Conservation (phyloP, 345 rosid species). For the Aquilaria malaccensis region DNA sequence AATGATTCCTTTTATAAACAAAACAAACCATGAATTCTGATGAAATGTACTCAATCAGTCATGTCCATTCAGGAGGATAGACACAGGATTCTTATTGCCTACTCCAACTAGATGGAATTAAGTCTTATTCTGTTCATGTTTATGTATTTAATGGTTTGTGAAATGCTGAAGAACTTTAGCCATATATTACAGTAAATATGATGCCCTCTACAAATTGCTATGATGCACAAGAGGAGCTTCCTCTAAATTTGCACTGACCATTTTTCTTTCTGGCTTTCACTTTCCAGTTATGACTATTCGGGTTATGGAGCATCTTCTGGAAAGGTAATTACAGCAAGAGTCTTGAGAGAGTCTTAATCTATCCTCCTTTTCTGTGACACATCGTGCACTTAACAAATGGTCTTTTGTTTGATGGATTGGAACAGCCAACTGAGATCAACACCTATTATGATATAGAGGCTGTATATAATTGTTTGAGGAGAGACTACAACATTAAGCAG, state of each 20-base stretch:
- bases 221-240: background rate
- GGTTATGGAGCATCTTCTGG: conserved; percentile 99
- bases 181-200: conserved; percentile 2
- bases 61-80: too few relatives aligned
- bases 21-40: too few relatives aligned
- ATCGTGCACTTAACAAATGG: conserved; percentile 12
- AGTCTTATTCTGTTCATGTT: background rate
- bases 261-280: background rate
- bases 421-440: conserved; percentile 87
- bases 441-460: conserved; percentile 94
- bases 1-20: too few relatives aligned
- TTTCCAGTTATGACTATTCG: conserved; percentile 94
- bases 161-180: conserved; percentile 2
- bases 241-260: background rate
- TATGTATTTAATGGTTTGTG: background rate
- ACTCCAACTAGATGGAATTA: background rate
- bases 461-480: conserved; percentile 69
- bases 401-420: conserved; percentile 9
- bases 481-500: conserved; percentile 58
- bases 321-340: conserved; percentile 43
- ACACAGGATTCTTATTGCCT: background rate
- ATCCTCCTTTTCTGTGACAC: background rate
- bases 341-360: background rate
- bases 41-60: too few relatives aligned
- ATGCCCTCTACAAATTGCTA: background rate